phyloP scores from a whole-genome alignment of 2,329 filamentous ascomycete genomes.

The Leptographium wingfieldii region DNA sequence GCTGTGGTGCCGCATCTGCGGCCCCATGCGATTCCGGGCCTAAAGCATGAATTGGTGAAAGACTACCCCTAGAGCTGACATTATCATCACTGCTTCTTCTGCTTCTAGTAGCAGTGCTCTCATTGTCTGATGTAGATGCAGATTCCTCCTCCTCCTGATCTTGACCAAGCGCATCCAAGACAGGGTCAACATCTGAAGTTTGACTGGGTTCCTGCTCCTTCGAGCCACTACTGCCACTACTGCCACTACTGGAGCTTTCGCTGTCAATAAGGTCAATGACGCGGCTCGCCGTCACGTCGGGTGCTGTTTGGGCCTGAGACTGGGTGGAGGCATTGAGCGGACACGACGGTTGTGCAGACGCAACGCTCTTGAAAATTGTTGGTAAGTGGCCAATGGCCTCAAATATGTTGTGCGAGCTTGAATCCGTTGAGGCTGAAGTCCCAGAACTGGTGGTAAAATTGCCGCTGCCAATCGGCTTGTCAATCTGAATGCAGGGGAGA shows the following conservation, averaged over 20 bases:
- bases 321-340: too few relatives aligned
- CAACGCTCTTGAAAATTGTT: background rate
- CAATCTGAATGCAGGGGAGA: background rate
- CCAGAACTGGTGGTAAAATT: background rate
- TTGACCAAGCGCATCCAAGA: background rate
- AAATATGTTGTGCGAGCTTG: background rate
- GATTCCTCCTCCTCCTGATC: background rate
- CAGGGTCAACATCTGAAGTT: background rate
- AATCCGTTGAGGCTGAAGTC: background rate
- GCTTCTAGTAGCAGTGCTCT: background rate
- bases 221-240: background rate
- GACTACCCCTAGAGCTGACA: background rate
- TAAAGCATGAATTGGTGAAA: background rate
- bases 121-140: background rate
- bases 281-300: background rate
- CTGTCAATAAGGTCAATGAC: background rate
- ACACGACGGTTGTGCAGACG: background rate
- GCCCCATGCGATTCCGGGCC: too few relatives aligned
- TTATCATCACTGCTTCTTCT: background rate
- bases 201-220: background rate
- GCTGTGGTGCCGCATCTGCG: background rate
- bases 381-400: background rate
- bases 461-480: background rate
- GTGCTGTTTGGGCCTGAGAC: background rate
- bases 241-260: background rate